A percentile compares a stretch with the other conserved stretches of the same genome.
phyloP scores from a whole-genome alignment of 1,139 yeast species.

The Wickerhamomyces sp. region DNA sequence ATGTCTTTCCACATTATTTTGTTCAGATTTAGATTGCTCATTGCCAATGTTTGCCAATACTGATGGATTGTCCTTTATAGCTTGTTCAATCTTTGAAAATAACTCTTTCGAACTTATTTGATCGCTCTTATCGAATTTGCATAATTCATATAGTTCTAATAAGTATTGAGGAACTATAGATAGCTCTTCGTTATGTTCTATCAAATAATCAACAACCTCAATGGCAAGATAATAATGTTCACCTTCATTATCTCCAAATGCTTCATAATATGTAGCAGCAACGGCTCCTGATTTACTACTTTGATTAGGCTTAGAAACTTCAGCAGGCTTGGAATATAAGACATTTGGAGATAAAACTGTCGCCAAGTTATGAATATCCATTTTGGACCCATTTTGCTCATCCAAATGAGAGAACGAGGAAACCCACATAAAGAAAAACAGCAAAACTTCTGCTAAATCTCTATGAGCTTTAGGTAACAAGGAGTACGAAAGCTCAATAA shows the following conservation, averaged over 20 bases:
- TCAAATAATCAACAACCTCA: slow-evolving; percentile 82
- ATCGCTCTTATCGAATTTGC: slow-evolving; percentile 16
- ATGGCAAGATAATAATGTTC: slow-evolving; percentile 87
- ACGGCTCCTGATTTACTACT: slow-evolving; percentile 20
- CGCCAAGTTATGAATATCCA: slow-evolving; percentile 94
- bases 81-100: slow-evolving; percentile 16
- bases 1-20: slow-evolving; percentile 1
- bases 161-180: slow-evolving; percentile 68
- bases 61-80: slow-evolving; percentile 13
- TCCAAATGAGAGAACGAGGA: slow-evolving; percentile 91
- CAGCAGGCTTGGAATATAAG: slow-evolving; percentile 46
- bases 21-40: background rate
- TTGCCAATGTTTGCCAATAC: slow-evolving; percentile 11
- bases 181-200: slow-evolving; percentile 78
- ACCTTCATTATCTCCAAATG: slow-evolving; percentile 46
- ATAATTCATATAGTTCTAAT: slow-evolving; percentile 21
- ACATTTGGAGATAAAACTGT: slow-evolving; percentile 95
- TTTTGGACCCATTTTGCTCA: slow-evolving; percentile 86
- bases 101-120: slow-evolving; percentile 23
- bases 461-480: slow-evolving; percentile 80
- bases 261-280: slow-evolving; percentile 30
- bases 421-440: slow-evolving; percentile 90
- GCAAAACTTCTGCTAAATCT: slow-evolving; percentile 79
- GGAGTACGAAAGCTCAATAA: slow-evolving; percentile 70
- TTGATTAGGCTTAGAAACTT: slow-evolving; percentile 20